Evolutionary conservation across 495 filamentous ascomycete genomes (phyloP).

Genomic region (Xanthoparmelia taractica): DNA sequence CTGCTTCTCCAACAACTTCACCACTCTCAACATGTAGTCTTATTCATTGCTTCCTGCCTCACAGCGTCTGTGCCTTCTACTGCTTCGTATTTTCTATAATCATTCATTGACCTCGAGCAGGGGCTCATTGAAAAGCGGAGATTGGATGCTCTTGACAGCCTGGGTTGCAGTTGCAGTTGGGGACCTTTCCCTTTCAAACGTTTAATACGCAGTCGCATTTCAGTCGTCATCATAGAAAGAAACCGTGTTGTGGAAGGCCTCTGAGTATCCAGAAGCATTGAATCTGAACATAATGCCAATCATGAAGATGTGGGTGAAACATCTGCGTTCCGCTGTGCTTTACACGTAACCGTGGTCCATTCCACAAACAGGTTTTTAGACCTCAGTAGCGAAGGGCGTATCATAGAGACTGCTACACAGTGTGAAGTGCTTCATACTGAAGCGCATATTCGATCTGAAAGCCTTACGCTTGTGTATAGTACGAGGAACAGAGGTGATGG

Average conservation of each 20-base stretch:
- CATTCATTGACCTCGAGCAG: no score
- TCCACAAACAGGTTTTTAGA: not conserved
- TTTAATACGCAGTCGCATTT: not conserved
- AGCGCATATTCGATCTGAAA: not conserved
- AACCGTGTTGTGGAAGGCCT: not conserved
- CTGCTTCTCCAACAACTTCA: not conserved
- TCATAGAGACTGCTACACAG: not conserved
- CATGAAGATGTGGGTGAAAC: not conserved
- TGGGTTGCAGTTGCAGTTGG: not conserved
- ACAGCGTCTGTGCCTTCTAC: not conserved
- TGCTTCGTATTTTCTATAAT: no score
- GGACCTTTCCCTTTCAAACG: not conserved
- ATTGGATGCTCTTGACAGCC: not conserved
- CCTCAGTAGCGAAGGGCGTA: not conserved
- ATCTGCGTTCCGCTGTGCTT: not conserved
- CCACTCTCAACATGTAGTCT: not conserved
- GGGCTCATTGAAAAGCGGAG: no score
- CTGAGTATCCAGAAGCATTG: not conserved
- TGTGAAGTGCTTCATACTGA: not conserved
- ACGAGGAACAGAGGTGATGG: not conserved
- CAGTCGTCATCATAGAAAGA: not conserved
- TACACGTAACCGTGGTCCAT: not conserved
- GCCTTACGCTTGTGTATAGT: not conserved
- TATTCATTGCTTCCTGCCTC: not conserved
- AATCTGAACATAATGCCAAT: not conserved